These are phyloP conservation scores for Entophlyctis helioformis DNA, from an alignment of 192 early-diverging fungal genomes.

Conservation along the genomic window DNA sequence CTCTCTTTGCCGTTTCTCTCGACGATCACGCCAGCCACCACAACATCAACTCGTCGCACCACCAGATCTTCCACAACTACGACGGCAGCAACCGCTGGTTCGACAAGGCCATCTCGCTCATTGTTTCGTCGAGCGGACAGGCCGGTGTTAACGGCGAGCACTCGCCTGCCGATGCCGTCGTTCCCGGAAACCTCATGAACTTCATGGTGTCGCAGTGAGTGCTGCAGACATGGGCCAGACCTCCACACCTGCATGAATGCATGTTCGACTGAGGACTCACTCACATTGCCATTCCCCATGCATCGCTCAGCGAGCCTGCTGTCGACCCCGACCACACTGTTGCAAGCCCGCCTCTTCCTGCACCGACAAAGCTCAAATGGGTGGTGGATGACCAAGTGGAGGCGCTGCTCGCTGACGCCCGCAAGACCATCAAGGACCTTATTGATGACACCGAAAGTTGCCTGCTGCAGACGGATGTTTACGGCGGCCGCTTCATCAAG, in stretches of 20 bases:
- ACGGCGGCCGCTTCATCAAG: conserved; percentile 81
- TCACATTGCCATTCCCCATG: not conserved
- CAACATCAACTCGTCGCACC: conserved; percentile 54
- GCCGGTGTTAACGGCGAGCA: conserved; percentile 94
- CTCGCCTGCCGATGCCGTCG: conserved; percentile 83
- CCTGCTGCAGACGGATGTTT: conserved; percentile 57
- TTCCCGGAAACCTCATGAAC: conserved; percentile 71
- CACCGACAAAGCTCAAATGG: conserved; percentile 65
- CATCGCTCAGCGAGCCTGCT: conserved; percentile 33
- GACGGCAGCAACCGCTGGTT: conserved; percentile 88
- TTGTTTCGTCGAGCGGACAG: conserved; percentile 72
- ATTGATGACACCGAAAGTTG: conserved; percentile 63
- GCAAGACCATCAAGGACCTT: conserved; percentile 42
- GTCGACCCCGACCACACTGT: conserved; percentile 25
- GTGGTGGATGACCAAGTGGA: conserved; percentile 38
- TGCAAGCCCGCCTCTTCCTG: conserved; percentile 16
- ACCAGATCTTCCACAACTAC: conserved; percentile 64
- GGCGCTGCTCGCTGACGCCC: conserved; percentile 48
- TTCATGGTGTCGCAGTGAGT: conserved; percentile 52
- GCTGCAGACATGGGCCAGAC: not conserved
- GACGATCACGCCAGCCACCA: conserved; percentile 57
- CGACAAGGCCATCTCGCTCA: conserved; percentile 87
- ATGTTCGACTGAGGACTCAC: too few species aligned
- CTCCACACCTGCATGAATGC: too few species aligned
- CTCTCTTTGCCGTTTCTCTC: conserved; percentile 80